Evolutionary conservation across 352 stramenopile genomes (phyloP).

Genomic region (Pythium rhizo-oryzae): DNA sequence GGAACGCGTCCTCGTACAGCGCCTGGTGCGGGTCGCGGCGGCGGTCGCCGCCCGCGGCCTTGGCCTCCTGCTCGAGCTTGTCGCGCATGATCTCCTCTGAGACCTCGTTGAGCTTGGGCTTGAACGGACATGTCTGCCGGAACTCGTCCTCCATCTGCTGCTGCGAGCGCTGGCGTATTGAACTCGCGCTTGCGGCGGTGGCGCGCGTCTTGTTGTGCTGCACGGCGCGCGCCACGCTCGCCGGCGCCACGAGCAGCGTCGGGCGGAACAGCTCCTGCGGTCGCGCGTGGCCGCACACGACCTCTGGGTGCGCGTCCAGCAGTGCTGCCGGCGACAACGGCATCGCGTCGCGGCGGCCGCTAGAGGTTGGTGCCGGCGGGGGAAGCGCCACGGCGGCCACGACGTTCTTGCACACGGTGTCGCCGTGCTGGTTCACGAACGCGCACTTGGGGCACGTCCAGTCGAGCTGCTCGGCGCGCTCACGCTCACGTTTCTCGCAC

Average conservation of each 20-base stretch:
- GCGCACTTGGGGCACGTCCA: slow-evolving; percentile 86
- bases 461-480: slow-evolving; percentile 55
- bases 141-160: slow-evolving; percentile 70
- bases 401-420: slow-evolving; percentile 65
- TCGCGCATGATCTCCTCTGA: slow-evolving; percentile 79
- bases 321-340: background rate
- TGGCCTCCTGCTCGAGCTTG: slow-evolving; percentile 52
- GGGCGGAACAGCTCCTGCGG: slow-evolving; percentile 69
- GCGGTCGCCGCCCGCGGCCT: slow-evolving; percentile 17
- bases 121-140: slow-evolving; percentile 64
- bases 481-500: slow-evolving; percentile 39
- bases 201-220: slow-evolving; percentile 39
- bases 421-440: slow-evolving; percentile 56
- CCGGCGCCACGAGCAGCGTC: slow-evolving; percentile 52
- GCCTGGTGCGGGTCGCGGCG: slow-evolving; percentile 56
- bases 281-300: slow-evolving; percentile 58
- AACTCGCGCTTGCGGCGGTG: slow-evolving; percentile 11
- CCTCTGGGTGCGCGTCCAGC: slow-evolving; percentile 25
- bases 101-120: slow-evolving; percentile 69
- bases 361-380: background rate
- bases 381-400: slow-evolving; percentile 25
- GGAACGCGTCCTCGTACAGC: slow-evolving; percentile 77
- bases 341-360: slow-evolving; percentile 19
- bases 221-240: slow-evolving; percentile 26
- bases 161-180: slow-evolving; percentile 52